These are phyloP conservation scores for Piedraia hortae DNA, from an alignment of 2,329 filamentous ascomycete species.

Conservation along the genomic window DNA sequence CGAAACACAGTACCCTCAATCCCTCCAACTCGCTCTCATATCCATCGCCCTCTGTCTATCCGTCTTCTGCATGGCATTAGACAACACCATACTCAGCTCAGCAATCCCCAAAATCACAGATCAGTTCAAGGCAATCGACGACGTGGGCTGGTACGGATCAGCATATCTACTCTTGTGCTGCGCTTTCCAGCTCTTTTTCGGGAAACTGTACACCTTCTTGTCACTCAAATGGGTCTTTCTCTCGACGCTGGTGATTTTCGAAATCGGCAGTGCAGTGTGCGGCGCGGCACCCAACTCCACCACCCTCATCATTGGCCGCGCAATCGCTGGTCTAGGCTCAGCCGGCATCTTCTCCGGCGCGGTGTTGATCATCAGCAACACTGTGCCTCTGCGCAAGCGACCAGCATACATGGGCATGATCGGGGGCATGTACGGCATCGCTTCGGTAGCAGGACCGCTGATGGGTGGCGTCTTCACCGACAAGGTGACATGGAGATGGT, in stretches of 20 bases:
- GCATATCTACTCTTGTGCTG: constrained; percentile 21
- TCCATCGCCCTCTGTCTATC: constrained; percentile 13
- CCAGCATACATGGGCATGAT: constrained; percentile 23
- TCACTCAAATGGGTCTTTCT: constrained; percentile 21
- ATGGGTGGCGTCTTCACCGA: constrained; percentile 16
- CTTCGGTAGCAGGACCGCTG: constrained; percentile 21
- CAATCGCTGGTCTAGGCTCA: constrained; percentile 22
- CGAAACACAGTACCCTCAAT: constrained; percentile 12
- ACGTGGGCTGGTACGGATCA: constrained; percentile 19
- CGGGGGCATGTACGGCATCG: constrained; percentile 22
- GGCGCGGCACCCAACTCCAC: constrained; percentile 22
- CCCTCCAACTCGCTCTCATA: constrained; percentile 12
- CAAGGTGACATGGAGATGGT: constrained; percentile 11
- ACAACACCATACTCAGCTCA: constrained; percentile 22
- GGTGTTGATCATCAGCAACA: constrained; percentile 19
- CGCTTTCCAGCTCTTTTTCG: constrained; percentile 17
- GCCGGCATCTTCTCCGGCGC: constrained; percentile 24
- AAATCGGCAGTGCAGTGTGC: constrained; percentile 24
- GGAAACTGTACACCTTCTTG: constrained; percentile 22
- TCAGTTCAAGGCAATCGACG: constrained; percentile 19
- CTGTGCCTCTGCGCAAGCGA: constrained; percentile 19
- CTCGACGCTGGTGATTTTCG: constrained; percentile 20
- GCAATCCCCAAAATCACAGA: constrained; percentile 23
- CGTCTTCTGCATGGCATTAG: constrained; percentile 12
- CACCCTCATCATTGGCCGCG: constrained; percentile 24